These are phyloP conservation scores for Psidium guajava DNA, from an alignment of 345 rosid species.

Conservation along the genomic window DNA sequence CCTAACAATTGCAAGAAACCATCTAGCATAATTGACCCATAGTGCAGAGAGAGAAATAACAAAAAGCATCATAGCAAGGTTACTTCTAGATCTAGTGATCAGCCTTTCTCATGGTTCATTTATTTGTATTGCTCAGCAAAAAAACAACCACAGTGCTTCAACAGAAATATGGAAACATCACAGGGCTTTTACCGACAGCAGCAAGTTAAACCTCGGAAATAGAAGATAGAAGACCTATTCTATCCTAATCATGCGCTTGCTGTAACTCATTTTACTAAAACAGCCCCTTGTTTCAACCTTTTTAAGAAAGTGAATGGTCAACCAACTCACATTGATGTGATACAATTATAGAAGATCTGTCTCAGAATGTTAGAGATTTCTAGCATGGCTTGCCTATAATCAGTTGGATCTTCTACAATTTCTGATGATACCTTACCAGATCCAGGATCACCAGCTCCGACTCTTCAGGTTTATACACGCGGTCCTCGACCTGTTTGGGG, in stretches of 20 bases:
- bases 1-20: not conserved
- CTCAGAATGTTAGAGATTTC: not conserved
- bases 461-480: too few relatives aligned
- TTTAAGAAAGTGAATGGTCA: not conserved
- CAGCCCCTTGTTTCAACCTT: not conserved
- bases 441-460: too few relatives aligned
- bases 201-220: not conserved
- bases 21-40: not conserved
- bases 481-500: too few relatives aligned
- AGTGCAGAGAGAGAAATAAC: not conserved
- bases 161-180: not conserved
- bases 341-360: not conserved
- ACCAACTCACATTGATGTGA: not conserved
- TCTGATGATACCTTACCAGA: too few relatives aligned
- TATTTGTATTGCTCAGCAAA: not conserved
- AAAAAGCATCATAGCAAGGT: not conserved
- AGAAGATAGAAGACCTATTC: not conserved
- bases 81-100: not conserved
- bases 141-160: not conserved
- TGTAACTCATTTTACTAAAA: not conserved
- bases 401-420: too few relatives aligned
- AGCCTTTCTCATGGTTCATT: not conserved
- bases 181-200: not conserved
- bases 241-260: not conserved
- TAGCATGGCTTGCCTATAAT: not conserved